Base-by-base conservation (phyloP, 116 monocot genomes). In the Phalaenopsis hybrid region DNA sequence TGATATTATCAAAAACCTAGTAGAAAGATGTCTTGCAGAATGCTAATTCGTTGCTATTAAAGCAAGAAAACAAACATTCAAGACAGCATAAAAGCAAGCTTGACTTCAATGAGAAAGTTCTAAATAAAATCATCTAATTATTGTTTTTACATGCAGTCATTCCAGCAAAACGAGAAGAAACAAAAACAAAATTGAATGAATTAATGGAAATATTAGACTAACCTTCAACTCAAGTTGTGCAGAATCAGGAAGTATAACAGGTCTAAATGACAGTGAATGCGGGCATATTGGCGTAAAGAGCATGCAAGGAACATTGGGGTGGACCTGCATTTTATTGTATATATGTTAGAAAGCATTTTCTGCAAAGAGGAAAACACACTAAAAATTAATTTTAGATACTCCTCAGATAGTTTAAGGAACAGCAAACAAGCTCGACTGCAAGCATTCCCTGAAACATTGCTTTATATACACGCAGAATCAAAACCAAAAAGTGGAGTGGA, bases 221-320 rank as follows among this genome's bases (percentile, higher is more conserved):
- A 98, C 98, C 95, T 95, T 99, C 48, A 99, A 79, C 79, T 95
- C 99, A 83, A 99, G 95, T 77, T 79, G 88, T 21, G 93, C 92
- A 82, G 99, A 99, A 85, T 99, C 99, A 45, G 99, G 99, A 92
- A 99, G 99, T 82, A 99, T 92, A 41, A 97, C 96, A 80, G 96
- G 94, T 89, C 96, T 87, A 77, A 97, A 97, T 79, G 96, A 97
- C 57, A 97, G 89, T 5, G 96, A 97, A 83, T 97, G 96, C 3
- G 96, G 94, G 70, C 94, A 97, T 75, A 97, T 97, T 83, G 96
- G 96, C 50, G 96, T 97, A 85, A 97, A 97, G 50, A 97, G 85
- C 87, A 97, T 91, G 84, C 96, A 94, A 50, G 96, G 96, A 82
- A 97, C 96, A 86, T 97, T 97, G 46, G 96, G 96, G 82, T 97